Evolutionary conservation across 352 stramenopile species (phyloP), one percentile per base, ranked within the genome.

Genomic region (Pythium periplocum): DNA sequence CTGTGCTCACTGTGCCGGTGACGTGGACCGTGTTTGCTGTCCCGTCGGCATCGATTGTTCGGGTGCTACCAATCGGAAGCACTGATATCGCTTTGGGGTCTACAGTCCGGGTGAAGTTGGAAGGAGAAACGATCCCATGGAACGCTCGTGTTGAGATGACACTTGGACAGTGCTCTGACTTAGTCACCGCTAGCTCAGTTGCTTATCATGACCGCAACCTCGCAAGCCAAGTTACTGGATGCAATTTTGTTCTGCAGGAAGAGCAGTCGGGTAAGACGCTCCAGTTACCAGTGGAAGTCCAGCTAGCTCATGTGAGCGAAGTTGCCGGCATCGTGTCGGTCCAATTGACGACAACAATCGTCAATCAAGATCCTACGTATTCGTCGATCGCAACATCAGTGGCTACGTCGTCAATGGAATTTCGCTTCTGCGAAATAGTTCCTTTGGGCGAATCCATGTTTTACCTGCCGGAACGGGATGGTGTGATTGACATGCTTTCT

Each of bases 1-100:
- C 45, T 7, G 40, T 53, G 6, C 48, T 66, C 11, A 52, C 45
- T n/a, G 33, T 75, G 4, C 57, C 67, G 6, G 44, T 70, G 4
- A 47, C 17, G 11, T 75, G 60, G 64, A 44, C 9, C 1, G 44
- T 57, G n/a, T n/a, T 66, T 5, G 30, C 40, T 7, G 12, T 39
- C 1, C 17, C 30, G 30, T 9, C 32, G 1, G 26, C n/a, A 4
- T 8, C 45, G 5, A 31, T 0, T 1, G 4, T 26, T 1, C 39
- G 41, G 7, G 11, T 65, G 5, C 36, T 54, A 4, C 4, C 52
- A 31, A 17, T 64, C 4, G 66, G 59, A 4, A 41, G 51, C 4
- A 30, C 36, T 4, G 26, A 44, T 4, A 40, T 66, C 30, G 38
- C 9, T 3, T n/a, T 51, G 12, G 50, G 53, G 6, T 34, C 31